Evolutionary conservation across 495 filamentous ascomycete species (phyloP), one percentile per base, ranked within the genome.

Genomic region (Penicillium daleae): DNA sequence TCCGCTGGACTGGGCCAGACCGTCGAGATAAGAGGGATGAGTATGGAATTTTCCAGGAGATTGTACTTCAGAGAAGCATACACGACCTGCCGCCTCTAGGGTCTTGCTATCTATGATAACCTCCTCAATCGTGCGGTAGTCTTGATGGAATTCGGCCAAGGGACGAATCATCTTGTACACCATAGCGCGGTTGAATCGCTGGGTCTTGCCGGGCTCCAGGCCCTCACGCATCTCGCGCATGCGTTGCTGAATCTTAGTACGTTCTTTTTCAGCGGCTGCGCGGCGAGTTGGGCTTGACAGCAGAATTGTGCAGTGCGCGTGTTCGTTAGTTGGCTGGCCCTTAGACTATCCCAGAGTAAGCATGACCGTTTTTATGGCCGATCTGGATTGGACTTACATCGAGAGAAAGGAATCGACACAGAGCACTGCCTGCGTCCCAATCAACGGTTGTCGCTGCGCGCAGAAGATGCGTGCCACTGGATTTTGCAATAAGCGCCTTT

Each of bases 161-260:
- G 86, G 80, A 12, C 76, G 65, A 61, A 92, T 87, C 24, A 91
- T 74, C 68, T 89, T 88, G 75, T 92, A 92, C 7, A 84, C 86
- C 71, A 91, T 80, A 17, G 72, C 74, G 31, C 75, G 76, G 46
- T 75, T 72, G 22, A 82, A 67, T 17, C 49, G 39, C 15, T 66
- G 48, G 4, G 37, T 49, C 1, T 26, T 17, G 10, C 46, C 46
- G 5, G 22, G 22, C 22, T 27, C 22, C 2, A 27, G 4, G 24
- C 24, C 24, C 13, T 49, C 22, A 6, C 46, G 46, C 46, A 49
- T 49, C 8, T 26, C 22, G 9, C 12, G 22, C 6, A 49, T 12
- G 10, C 13, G 46, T 27, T 15, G 12, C 24, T 27, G 46, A 17
- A 49, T 22, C 4, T 44, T 44, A 9, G 19, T 10, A 13, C n/a